Conservation (phyloP, 345 rosid genomes). For the Melastoma malabathricum region DNA sequence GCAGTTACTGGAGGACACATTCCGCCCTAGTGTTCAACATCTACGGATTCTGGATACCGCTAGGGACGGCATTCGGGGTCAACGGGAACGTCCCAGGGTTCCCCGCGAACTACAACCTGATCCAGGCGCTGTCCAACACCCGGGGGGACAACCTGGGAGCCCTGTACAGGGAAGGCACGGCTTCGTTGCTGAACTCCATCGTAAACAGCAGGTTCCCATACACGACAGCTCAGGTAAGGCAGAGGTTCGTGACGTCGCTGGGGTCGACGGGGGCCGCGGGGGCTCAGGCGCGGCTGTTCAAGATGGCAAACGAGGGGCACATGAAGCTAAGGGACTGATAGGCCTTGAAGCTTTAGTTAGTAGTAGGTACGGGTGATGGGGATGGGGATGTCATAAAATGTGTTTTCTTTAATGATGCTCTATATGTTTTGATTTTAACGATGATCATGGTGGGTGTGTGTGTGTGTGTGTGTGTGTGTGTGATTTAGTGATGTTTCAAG, state of each 20-base stretch:
- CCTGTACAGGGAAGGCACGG: conserved; percentile 85
- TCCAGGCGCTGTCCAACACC: conserved; percentile 65
- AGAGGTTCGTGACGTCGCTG: conserved; percentile 43
- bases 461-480: too few relatives aligned
- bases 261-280: conserved; percentile 47
- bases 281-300: conserved; percentile 61
- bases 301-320: conserved; percentile 76
- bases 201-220: conserved; percentile 44
- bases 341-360: neutral
- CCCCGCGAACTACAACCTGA: conserved; percentile 34
- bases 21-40: conserved; percentile 57
- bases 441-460: too few relatives aligned
- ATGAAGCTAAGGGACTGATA: conserved; percentile 39
- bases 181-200: conserved; percentile 81
- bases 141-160: conserved; percentile 50
- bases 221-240: conserved; percentile 57
- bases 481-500: too few relatives aligned
- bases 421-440: too few relatives aligned
- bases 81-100: conserved; percentile 30
- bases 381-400: too few relatives aligned
- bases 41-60: conserved; percentile 77
- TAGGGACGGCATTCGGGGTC: conserved; percentile 47
- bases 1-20: conserved; percentile 79
- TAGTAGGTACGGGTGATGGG: too few relatives aligned
- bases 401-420: too few relatives aligned